These are phyloP conservation scores for Stygiomarasmius scandens DNA, from an alignment of 1,284 basidiomycete genomes.

Conservation along the genomic window DNA sequence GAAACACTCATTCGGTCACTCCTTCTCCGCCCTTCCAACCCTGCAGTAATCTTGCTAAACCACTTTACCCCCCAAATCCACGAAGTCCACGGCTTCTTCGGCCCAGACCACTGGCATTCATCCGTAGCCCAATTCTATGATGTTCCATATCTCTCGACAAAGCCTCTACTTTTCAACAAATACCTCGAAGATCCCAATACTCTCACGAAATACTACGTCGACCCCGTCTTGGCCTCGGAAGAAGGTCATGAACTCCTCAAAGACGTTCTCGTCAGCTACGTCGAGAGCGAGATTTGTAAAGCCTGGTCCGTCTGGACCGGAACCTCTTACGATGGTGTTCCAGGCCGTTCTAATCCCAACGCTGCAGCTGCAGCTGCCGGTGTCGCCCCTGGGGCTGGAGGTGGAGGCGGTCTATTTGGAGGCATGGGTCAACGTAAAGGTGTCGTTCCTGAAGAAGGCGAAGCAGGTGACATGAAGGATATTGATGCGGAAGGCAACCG, in stretches of 20 bases:
- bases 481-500: constrained; percentile 32
- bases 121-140: constrained; percentile 95
- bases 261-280: no score
- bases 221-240: no score
- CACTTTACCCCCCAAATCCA: constrained; percentile 90
- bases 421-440: no score
- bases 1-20: constrained; percentile 90
- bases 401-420: constrained; percentile 58
- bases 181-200: constrained; percentile 83
- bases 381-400: constrained; percentile 34
- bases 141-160: constrained; percentile 86
- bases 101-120: constrained; percentile 86
- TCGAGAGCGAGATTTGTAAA: no score
- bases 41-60: constrained; percentile 85
- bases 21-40: no score
- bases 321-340: no score
- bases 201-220: no score
- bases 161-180: constrained; percentile 79
- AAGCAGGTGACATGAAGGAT: no score
- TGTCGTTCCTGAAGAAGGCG: no score
- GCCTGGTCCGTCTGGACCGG: no score
- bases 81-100: constrained; percentile 77
- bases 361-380: constrained; percentile 39
- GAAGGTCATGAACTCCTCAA: no score
- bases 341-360: constrained; percentile 71